Evolutionary conservation across 1,284 basidiomycete species (phyloP).

Genomic region (Hemileia vastatrix): DNA sequence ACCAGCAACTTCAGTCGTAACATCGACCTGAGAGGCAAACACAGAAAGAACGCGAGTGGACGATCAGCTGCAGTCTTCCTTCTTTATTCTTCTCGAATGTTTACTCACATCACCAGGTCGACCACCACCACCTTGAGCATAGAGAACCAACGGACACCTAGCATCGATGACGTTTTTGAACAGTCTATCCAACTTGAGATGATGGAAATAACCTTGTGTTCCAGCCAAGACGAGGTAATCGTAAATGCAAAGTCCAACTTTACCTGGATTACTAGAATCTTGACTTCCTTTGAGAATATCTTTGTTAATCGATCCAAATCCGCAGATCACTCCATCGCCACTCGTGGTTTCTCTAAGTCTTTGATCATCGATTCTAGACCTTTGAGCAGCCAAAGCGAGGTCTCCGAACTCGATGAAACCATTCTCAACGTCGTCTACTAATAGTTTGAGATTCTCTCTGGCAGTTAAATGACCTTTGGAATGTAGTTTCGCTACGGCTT

Average conservation of each 20-base stretch:
- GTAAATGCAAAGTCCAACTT: slow-evolving; percentile 23
- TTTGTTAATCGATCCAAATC: slow-evolving; percentile 25
- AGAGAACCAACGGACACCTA: slow-evolving; percentile 29
- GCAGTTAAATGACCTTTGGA: slow-evolving; percentile 28
- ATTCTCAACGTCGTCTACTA: slow-evolving; percentile 23
- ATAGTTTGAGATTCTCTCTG: slow-evolving; percentile 29
- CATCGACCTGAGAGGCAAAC: not conserved
- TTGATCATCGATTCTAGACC: not conserved
- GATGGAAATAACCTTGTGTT: slow-evolving; percentile 32
- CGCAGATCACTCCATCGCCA: slow-evolving; percentile 32
- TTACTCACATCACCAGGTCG: slow-evolving; percentile 30
- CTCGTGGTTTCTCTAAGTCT: slow-evolving; percentile 25
- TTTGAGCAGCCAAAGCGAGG: slow-evolving; percentile 28
- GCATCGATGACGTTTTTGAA: slow-evolving; percentile 22
- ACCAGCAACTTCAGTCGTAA: slow-evolving; percentile 19
- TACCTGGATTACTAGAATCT: not conserved
- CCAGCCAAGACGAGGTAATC: slow-evolving; percentile 33
- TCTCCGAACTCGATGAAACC: slow-evolving; percentile 31
- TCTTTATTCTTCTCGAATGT: too few species aligned
- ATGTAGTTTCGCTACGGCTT: slow-evolving; percentile 26
- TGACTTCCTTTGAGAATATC: slow-evolving; percentile 11
- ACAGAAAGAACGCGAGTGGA: too few species aligned
- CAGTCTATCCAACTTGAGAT: slow-evolving; percentile 31
- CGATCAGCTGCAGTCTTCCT: too few species aligned
- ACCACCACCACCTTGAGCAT: slow-evolving; percentile 34